Base-by-base conservation (phyloP, 1,284 basidiomycete genomes). In the Gastroboletus turbinatus region DNA sequence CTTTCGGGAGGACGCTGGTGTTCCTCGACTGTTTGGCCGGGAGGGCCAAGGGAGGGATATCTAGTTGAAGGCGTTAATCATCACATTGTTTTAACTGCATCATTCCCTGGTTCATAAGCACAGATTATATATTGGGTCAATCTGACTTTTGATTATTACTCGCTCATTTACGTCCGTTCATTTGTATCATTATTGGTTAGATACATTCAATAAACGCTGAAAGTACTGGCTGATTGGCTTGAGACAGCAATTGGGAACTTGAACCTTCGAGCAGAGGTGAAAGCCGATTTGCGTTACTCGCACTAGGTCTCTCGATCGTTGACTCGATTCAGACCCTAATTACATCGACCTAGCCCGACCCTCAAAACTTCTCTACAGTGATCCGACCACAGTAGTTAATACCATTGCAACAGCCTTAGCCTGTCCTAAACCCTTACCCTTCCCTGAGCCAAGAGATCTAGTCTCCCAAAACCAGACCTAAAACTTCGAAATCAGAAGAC, bases 21-120 rank as follows among this genome's bases (percentile, higher is more conserved):
- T 60, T 27, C 65, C 66, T 49, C 64, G 69, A 56, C 46, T 63
- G 7, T 69, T 67, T 52, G 62, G 66, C 30, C 55, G 68, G 29
- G 67, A 71, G 11, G 45, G 57, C 9, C 67, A 70, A 30, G 47
- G 71, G 68, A 59, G 71, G 71, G 29, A 78, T 68, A 50, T 78
- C 39, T 71, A 68, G 44, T 46, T 44, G 30, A 55, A 13, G 43
- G 19, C 17, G 6, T 44, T 30, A n/a, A 56, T 23, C 33, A 33
- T 38, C n/a, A 14, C 32, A 38, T 38, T 45, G n/a, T 55, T 46
- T 9, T 16, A 48, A 23, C 5, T n/a, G 10, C 38, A 23, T 45
- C 19, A 47, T 47, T 50, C 16, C 38, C 30, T 33, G 27, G 27
- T 46, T 49, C 29, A 38, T 61, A 5, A 19, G 10, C 19, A 23